Evolutionary conservation across 345 rosid species (phyloP).

Genomic region (Dovyalis caffra): DNA sequence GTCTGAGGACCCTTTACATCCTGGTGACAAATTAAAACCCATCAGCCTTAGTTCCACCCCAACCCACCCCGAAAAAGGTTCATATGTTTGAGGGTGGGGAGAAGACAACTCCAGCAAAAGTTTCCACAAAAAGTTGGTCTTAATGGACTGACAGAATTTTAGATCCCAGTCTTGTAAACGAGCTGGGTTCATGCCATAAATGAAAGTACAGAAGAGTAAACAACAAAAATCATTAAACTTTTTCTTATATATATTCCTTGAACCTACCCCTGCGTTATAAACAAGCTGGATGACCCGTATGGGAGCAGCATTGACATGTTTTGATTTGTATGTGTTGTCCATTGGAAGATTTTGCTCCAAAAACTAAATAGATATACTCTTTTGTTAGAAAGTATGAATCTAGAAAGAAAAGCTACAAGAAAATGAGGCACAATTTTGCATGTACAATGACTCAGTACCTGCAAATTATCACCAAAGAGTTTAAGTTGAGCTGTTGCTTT

Average conservation of each 20-base stretch:
- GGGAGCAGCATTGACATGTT: slow-evolving; percentile 75
- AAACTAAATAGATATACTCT: slow-evolving; percentile 34
- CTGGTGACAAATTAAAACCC: slow-evolving; percentile 39
- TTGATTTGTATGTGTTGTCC: slow-evolving; percentile 72
- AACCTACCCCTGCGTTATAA: slow-evolving; percentile 85
- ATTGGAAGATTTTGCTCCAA: slow-evolving; percentile 89
- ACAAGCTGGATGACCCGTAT: slow-evolving; percentile 85
- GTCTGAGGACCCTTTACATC: slow-evolving; percentile 97
- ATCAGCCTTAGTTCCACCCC: slow-evolving; percentile 8
- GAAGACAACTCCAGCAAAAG: background rate
- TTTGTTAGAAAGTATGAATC: background rate
- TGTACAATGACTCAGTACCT: slow-evolving; percentile 40
- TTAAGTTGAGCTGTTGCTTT: slow-evolving; percentile 75
- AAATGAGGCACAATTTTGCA: slow-evolving; percentile 7
- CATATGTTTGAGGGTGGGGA: background rate
- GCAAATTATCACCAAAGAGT: slow-evolving; percentile 82
- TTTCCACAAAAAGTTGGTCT: background rate
- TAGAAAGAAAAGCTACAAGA: slow-evolving; percentile 16
- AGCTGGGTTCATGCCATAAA: background rate
- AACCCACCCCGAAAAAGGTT: no score
- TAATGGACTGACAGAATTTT: background rate
- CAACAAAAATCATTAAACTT: background rate
- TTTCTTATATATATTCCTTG: slow-evolving; percentile 8
- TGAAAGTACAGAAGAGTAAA: no score
- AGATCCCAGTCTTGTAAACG: background rate